phyloP scores from a whole-genome alignment of 768 basidiomycete genomes.

The Russula griseocarnosa region DNA sequence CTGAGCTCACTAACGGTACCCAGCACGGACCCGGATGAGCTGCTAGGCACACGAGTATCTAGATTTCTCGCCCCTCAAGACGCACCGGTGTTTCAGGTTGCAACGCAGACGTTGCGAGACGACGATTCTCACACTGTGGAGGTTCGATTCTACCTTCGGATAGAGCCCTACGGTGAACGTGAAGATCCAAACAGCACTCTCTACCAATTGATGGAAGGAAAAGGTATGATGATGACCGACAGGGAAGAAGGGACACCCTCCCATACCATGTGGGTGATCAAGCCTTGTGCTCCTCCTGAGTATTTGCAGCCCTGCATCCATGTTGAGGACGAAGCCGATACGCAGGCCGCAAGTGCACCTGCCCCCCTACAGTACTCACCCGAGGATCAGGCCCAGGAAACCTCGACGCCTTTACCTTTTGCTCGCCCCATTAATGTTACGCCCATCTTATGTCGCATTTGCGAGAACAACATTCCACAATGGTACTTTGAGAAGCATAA shows the following conservation, averaged over 20 bases:
- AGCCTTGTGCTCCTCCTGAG: constrained; percentile 69
- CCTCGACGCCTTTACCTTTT: constrained; percentile 70
- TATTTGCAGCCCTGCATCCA: constrained; percentile 61
- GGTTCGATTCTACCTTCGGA: constrained; percentile 80
- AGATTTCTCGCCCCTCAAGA: constrained; percentile 75
- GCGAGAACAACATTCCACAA: constrained; percentile 92
- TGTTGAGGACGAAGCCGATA: constrained; percentile 45
- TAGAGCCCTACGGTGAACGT: constrained; percentile 58
- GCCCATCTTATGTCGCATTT: constrained; percentile 92
- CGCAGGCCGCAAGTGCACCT: constrained; percentile 36
- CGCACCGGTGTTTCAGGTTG: constrained; percentile 78
- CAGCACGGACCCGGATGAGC: constrained; percentile 79
- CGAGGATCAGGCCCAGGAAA: constrained; percentile 29
- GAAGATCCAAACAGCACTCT: constrained; percentile 47
- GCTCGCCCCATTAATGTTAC: constrained; percentile 73
- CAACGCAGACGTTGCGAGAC: constrained; percentile 76
- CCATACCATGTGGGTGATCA: constrained; percentile 98
- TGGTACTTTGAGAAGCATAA: constrained; percentile 99
- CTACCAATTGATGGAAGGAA: constrained; percentile 90
- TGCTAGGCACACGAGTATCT: constrained; percentile 78
- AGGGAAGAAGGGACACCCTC: constrained; percentile 81
- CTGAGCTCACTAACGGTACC: constrained; percentile 21
- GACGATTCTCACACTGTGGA: constrained; percentile 95
- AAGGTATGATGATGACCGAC: constrained; percentile 98
- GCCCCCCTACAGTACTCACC: constrained; percentile 9